Percentiles rank a stretch among this genome's conserved stretches.
Conservation (phyloP, 129 eudicot species). For the Silybum marianum region DNA sequence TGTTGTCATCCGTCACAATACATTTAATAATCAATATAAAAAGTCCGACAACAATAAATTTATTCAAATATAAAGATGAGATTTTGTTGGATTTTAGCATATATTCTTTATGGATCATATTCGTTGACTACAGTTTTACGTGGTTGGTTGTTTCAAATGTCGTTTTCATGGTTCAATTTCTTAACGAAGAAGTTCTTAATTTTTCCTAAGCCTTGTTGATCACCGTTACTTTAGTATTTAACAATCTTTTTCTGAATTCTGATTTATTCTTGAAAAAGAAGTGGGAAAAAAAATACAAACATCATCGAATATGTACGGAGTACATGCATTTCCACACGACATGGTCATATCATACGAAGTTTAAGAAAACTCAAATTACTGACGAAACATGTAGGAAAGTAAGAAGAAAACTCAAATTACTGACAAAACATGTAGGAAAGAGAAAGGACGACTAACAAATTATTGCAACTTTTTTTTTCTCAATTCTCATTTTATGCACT, state of each 20-base stretch:
- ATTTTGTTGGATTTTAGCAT: conserved; percentile 23
- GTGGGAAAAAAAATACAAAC: neutral
- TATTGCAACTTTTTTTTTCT: neutral
- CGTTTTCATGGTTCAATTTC: neutral
- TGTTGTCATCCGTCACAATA: neutral
- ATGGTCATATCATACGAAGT: neutral
- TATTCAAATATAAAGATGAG: neutral
- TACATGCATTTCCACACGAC: neutral
- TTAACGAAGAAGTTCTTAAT: conserved; percentile 1
- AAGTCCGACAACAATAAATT: neutral
- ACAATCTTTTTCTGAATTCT: neutral
- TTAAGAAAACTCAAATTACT: neutral
- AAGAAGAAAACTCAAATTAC: neutral
- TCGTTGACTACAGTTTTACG: conserved; percentile 10
- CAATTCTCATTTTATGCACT: neutral
- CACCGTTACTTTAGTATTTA: conserved; percentile 5
- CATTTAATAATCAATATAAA: neutral
- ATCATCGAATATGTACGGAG: neutral
- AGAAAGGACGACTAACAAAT: neutral
- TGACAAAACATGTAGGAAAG: neutral
- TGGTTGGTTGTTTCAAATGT: neutral
- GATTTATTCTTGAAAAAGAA: neutral
- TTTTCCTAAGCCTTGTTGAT: neutral
- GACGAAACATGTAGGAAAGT: neutral
- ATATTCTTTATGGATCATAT: conserved; percentile 25